These are phyloP conservation scores for Kalanchoe fedtschenkoi DNA, from an alignment of 164 flowering plant species.

Conservation along the genomic window DNA sequence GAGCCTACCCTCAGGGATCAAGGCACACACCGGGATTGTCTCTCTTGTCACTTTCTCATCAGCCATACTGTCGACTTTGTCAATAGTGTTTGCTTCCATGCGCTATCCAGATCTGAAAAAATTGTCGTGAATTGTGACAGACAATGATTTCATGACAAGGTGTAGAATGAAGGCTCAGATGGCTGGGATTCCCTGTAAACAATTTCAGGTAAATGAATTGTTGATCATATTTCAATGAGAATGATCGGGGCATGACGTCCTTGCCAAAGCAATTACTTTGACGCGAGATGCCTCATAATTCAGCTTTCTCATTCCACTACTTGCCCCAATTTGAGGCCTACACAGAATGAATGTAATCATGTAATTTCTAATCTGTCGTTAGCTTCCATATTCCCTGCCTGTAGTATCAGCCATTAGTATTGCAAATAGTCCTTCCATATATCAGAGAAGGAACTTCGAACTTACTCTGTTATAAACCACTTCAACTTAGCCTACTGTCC, in stretches of 20 bases:
- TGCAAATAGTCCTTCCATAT: not conserved
- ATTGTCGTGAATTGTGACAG: not conserved
- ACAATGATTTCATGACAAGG: not conserved
- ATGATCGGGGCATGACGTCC: not conserved
- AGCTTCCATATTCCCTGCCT: no score
- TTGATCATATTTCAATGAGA: not conserved
- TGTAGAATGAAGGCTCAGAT: not conserved
- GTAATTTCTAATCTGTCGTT: not conserved
- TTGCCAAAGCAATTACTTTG: not conserved
- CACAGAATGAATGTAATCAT: not conserved
- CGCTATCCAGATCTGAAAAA: slow-evolving; percentile 12
- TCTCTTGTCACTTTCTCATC: slow-evolving; percentile 47
- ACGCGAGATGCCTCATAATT: not conserved
- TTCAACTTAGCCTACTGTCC: not conserved
- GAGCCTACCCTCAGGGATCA: slow-evolving; percentile 61
- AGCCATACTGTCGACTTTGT: slow-evolving; percentile 43
- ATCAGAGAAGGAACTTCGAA: not conserved
- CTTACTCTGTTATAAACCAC: not conserved
- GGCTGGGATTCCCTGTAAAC: no score
- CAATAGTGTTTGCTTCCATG: slow-evolving; percentile 35
- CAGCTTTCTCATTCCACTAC: no score
- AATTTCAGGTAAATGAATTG: not conserved
- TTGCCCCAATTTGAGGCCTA: not conserved
- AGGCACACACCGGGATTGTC: slow-evolving; percentile 39
- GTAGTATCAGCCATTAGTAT: not conserved